Conservation (phyloP, 345 rosid genomes). For the Garcia nutans region DNA sequence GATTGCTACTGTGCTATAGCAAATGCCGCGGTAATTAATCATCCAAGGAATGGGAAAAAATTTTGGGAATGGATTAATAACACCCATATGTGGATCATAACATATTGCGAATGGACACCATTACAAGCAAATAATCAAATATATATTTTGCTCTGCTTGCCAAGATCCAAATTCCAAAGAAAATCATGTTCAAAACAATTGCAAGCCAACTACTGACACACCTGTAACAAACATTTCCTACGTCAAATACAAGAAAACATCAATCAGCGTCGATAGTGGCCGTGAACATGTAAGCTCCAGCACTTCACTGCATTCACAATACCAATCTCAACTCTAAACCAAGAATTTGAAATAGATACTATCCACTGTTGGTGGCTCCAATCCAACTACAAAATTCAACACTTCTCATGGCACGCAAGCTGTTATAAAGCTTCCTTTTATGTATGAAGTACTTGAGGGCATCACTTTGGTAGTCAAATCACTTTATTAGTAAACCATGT, state of each 20-base stretch:
- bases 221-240: not conserved
- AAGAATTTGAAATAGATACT: not conserved
- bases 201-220: not conserved
- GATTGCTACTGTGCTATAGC: too few relatives aligned
- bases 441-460: not conserved
- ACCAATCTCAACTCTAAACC: not conserved
- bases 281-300: too few relatives aligned
- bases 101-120: too few relatives aligned
- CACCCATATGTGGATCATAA: too few relatives aligned
- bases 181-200: not conserved
- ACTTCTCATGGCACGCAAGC: not conserved
- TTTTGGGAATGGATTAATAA: too few relatives aligned
- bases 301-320: too few relatives aligned
- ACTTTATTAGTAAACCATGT: slow-evolving; percentile 49
- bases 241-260: not conserved
- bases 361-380: not conserved
- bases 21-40: too few relatives aligned
- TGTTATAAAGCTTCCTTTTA: not conserved
- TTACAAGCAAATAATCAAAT: not conserved
- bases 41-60: too few relatives aligned
- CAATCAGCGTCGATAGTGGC: too few relatives aligned
- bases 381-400: not conserved
- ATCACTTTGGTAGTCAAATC: too few relatives aligned
- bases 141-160: not conserved
- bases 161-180: too few relatives aligned